These are phyloP conservation scores for Phialophora expanda DNA, from an alignment of 2,329 filamentous ascomycete genomes.

Conservation along the genomic window DNA sequence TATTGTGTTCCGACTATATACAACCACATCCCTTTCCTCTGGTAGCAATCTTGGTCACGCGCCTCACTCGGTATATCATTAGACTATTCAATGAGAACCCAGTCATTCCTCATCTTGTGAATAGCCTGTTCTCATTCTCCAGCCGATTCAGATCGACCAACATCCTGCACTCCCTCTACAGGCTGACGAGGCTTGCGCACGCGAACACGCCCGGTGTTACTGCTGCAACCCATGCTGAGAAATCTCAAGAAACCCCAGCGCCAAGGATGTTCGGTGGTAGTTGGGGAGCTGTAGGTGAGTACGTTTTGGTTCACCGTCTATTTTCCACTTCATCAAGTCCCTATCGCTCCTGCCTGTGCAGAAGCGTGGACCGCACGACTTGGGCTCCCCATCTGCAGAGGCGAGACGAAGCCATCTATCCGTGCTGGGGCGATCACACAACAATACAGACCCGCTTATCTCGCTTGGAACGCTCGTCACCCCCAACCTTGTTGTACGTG, in stretches of 20 bases:
- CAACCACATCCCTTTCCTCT: too few species aligned
- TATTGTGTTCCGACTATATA: background rate
- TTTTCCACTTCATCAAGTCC: background rate
- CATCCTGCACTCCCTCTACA: background rate
- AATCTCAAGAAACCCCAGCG: background rate
- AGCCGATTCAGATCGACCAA: background rate
- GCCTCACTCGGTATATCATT: background rate
- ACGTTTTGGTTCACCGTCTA: background rate
- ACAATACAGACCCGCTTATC: background rate
- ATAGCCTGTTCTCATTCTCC: background rate
- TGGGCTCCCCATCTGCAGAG: background rate
- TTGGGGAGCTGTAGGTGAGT: conserved; percentile 10
- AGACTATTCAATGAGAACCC: background rate
- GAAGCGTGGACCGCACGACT: background rate
- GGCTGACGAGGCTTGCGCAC: background rate
- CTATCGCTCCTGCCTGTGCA: background rate
- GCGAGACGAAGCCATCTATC: background rate
- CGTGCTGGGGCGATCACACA: background rate
- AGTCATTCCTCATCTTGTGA: background rate
- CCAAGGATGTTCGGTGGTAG: conserved; percentile 10
- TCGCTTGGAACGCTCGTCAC: background rate
- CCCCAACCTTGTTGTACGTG: background rate
- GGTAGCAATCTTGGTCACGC: conserved; percentile 1
- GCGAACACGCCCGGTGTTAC: background rate
- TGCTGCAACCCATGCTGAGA: background rate